Percentiles rank a stretch among this genome's conserved stretches.
These are phyloP conservation scores for Rhodofomes roseus DNA, from an alignment of 1,284 basidiomycete genomes.

Conservation along the genomic window DNA sequence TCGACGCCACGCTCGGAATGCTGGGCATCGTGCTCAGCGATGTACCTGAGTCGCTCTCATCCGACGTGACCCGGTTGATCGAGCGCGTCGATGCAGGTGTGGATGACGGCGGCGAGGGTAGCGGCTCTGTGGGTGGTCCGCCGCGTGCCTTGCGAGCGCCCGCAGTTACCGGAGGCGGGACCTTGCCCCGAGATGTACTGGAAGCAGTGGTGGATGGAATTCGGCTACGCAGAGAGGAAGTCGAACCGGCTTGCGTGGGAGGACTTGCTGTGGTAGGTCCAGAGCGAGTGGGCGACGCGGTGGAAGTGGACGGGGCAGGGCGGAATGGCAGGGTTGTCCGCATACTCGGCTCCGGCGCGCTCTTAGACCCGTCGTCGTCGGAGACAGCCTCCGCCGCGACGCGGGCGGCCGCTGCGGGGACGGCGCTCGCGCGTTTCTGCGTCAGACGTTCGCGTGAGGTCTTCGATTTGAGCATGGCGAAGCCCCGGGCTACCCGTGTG, in stretches of 20 bases:
- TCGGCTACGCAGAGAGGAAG: slow-evolving; percentile 6
- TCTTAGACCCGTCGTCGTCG: background rate
- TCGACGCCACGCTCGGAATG: slow-evolving; percentile 7
- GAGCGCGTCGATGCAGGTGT: background rate
- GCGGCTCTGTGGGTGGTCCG: slow-evolving; percentile 20
- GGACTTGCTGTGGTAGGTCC: background rate
- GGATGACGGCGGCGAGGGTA: slow-evolving; percentile 16
- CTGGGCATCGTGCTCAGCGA: slow-evolving; percentile 9
- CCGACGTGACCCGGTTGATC: background rate
- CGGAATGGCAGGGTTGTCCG: background rate
- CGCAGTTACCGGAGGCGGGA: slow-evolving; percentile 17
- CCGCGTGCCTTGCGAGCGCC: slow-evolving; percentile 15
- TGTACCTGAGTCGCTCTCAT: background rate
- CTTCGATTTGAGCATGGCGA: background rate
- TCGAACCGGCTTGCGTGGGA: background rate
- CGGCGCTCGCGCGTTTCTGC: slow-evolving; percentile 1
- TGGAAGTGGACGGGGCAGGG: background rate
- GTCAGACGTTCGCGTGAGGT: background rate
- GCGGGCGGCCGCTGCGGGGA: background rate
- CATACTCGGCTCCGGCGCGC: slow-evolving; percentile 2
- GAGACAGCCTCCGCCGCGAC: background rate
- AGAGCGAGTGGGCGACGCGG: background rate
- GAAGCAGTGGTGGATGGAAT: slow-evolving; percentile 1
- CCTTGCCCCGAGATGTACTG: background rate
- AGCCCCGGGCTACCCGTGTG: background rate